These are phyloP conservation scores for Sporothrix euskadiensis DNA, from an alignment of 2,329 filamentous ascomycete species.

Conservation along the genomic window DNA sequence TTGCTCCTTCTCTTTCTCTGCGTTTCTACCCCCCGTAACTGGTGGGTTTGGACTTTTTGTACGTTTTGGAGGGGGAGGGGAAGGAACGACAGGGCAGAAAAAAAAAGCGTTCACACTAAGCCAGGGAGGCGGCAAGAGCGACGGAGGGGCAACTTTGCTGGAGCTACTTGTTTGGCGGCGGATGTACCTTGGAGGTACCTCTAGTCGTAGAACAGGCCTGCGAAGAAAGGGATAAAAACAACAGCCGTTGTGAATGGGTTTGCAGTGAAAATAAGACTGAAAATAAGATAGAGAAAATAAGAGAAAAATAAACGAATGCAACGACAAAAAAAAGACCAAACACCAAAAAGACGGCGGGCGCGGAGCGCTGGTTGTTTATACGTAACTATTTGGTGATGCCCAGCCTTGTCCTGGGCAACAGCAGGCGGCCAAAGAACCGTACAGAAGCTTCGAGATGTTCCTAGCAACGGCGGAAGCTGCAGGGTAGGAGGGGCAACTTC, in stretches of 20 bases:
- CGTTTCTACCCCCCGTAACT: slow-evolving; percentile 16
- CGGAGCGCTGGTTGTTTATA: not conserved
- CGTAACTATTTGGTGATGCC: slow-evolving; percentile 4
- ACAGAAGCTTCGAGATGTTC: slow-evolving; percentile 30
- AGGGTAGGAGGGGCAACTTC: slow-evolving; percentile 25
- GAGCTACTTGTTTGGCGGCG: not conserved
- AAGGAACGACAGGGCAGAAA: slow-evolving; percentile 23
- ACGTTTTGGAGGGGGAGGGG: slow-evolving; percentile 16
- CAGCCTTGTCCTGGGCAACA: slow-evolving; percentile 17
- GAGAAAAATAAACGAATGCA: not conserved
- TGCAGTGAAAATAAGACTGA: not conserved
- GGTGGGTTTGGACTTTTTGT: not conserved
- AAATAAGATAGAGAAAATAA: not conserved
- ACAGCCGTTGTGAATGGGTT: not conserved
- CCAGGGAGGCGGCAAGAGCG: slow-evolving; percentile 17
- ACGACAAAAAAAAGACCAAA: not conserved
- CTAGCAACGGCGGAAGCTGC: slow-evolving; percentile 13
- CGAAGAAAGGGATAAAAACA: not conserved
- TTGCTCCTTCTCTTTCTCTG: slow-evolving; percentile 23
- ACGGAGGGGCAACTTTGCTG: slow-evolving; percentile 17
- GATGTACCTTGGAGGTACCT: slow-evolving; percentile 17
- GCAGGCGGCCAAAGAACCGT: slow-evolving; percentile 18
- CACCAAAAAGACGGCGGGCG: not conserved
- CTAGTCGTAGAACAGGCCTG: not conserved
- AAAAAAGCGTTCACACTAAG: slow-evolving; percentile 17